Evolutionary conservation across 106 monocot species (phyloP), one percentile per base, ranked within the genome.

Genomic region (Dactylorhiza incarnata): DNA sequence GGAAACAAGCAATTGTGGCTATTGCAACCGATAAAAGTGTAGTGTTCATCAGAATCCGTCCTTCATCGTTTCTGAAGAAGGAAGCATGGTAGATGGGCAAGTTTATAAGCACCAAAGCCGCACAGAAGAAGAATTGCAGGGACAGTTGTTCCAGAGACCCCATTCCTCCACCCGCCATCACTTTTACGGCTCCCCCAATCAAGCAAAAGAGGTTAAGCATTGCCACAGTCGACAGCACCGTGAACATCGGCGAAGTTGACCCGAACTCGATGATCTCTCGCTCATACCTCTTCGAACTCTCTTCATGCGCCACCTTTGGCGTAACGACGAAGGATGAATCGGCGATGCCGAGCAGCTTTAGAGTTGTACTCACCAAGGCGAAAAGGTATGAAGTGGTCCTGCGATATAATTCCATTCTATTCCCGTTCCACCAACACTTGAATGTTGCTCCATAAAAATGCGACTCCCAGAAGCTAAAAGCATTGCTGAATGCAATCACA

Each of bases 371-470:
- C 2, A 84, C 55, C 24, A 80, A 54, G 9, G 82, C 89, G 24
- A 89, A 92, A 15, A 84, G 75, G 84, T 89, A 95, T 6, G 91
- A 87, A 20, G 89, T 86, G 9, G 73, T 61, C 68, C 91, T 87
- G 72, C 78, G 89, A 50, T 71, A 84, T 6, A 92, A 25, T 87
- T 86, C 86, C 68, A 91, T 89, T 75, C 95, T 85, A 49, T 78
- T 61, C 49, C 83, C 84, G 52, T 95, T 95, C 92, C 92, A 92
- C 95, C 92, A 95, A 19, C 79, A 82, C 54, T 83, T 68, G 5
- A 79, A 22, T 5, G 83, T 86, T 10, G 49, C 22, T 43, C 79
- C 79, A 23, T 46, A 44, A 3, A 19, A 22, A 20, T 83, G 37
- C 13, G 82, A 68, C 67, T 90, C 90, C 45, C 12, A 52, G 7